A percentile compares a stretch with the other conserved stretches of the same genome.
These are phyloP conservation scores for Euptelea pleiosperma DNA, from an alignment of 164 flowering plant genomes.

Conservation along the genomic window DNA sequence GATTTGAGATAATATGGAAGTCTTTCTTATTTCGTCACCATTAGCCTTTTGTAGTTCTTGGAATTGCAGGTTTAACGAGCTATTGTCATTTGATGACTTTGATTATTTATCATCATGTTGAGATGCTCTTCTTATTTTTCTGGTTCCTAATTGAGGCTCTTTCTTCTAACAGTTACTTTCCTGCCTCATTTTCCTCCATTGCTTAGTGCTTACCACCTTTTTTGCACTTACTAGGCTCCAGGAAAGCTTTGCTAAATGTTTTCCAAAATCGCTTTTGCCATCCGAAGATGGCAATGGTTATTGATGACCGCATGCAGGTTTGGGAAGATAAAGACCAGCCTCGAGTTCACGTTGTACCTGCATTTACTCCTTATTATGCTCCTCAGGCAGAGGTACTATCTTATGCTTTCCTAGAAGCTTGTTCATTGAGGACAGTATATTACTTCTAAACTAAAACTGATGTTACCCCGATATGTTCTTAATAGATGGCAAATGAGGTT, in stretches of 20 bases:
- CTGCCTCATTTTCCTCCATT: neutral
- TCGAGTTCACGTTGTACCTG: constrained; percentile 95
- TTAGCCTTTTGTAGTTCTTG: neutral
- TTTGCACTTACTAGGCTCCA: constrained; percentile 44
- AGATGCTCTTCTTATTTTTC: neutral
- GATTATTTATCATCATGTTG: too few species aligned
- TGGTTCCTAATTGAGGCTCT: neutral
- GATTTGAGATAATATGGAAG: neutral
- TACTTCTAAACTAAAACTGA: neutral
- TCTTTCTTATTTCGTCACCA: neutral
- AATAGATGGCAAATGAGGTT: constrained; percentile 78
- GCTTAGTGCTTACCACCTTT: too few species aligned
- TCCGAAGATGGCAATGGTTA: constrained; percentile 99
- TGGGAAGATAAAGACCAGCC: constrained; percentile 98
- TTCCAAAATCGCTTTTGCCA: constrained; percentile 80
- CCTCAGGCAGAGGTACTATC: constrained; percentile 94
- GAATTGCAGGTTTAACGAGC: neutral
- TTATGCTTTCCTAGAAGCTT: constrained; percentile 5
- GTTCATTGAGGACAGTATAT: neutral
- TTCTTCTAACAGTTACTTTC: neutral
- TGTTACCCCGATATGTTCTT: neutral
- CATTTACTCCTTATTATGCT: constrained; percentile 94
- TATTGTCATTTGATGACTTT: neutral
- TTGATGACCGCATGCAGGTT: constrained; percentile 91
- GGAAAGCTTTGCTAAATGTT: constrained; percentile 83